Evolutionary conservation across 352 stramenopile genomes (phyloP).

Genomic region (Saprolegnia diclina): DNA sequence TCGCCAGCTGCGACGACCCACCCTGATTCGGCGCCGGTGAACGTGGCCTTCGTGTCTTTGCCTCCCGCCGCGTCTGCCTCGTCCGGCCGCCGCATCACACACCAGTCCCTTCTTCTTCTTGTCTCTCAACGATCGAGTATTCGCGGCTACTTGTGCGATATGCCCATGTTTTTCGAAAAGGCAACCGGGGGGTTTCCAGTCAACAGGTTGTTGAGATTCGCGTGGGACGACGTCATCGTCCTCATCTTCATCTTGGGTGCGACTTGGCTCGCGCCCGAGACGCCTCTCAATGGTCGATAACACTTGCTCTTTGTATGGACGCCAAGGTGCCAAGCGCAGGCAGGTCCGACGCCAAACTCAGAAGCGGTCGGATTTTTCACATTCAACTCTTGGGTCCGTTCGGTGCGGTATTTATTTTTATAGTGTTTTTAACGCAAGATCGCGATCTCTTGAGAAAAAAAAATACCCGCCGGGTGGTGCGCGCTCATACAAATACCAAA

Average conservation of each 20-base stretch:
- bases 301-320: no score
- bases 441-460: background rate
- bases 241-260: no score
- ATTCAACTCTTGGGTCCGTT: background rate
- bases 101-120: no score
- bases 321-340: no score
- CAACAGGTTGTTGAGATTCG: no score
- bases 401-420: background rate
- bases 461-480: background rate
- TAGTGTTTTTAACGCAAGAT: background rate
- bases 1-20: background rate
- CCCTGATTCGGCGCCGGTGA: conserved; percentile 6
- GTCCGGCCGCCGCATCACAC: background rate
- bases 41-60: conserved; percentile 1
- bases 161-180: no score
- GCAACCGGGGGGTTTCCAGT: no score
- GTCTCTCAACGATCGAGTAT: no score
- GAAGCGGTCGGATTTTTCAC: background rate
- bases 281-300: no score
- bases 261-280: no score
- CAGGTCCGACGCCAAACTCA: background rate
- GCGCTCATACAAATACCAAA: background rate
- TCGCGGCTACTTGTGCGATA: no score
- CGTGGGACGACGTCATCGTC: no score
- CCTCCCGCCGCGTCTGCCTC: background rate